phyloP scores from a whole-genome alignment of 2,329 filamentous ascomycete species.

The Colletotrichum abscissum region DNA sequence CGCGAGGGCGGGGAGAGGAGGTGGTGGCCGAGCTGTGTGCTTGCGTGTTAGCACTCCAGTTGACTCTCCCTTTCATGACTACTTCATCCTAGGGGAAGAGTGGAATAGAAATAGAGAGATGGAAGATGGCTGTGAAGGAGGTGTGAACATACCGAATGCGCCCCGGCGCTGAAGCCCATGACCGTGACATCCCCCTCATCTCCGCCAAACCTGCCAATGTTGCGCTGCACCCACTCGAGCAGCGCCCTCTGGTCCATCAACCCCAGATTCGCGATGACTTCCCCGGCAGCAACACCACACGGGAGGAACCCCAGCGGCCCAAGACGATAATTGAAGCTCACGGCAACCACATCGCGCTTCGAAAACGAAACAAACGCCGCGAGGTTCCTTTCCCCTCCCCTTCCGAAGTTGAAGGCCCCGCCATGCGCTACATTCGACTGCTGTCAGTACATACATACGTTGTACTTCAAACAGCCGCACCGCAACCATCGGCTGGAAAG shows the following conservation, averaged over 20 bases:
- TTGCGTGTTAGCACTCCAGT: neutral
- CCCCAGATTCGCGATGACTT: constrained; percentile 72
- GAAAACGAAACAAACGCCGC: constrained; percentile 70
- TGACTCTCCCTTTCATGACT: no score
- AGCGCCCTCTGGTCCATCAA: constrained; percentile 70
- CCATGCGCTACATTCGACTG: constrained; percentile 60
- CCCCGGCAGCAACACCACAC: constrained; percentile 61
- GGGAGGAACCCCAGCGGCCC: constrained; percentile 77
- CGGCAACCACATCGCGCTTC: constrained; percentile 62
- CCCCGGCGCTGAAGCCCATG: constrained; percentile 71
- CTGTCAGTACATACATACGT: no score
- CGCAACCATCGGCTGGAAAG: neutral
- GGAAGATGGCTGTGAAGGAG: constrained; percentile 31
- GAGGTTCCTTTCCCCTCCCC: constrained; percentile 67
- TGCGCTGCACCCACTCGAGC: constrained; percentile 70
- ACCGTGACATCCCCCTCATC: constrained; percentile 68
- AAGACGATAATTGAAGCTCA: constrained; percentile 73
- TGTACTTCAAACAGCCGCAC: no score
- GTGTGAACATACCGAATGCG: constrained; percentile 62
- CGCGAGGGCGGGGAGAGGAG: constrained; percentile 61
- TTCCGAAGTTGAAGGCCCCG: constrained; percentile 69
- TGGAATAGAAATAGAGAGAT: neutral
- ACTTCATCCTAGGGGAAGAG: no score
- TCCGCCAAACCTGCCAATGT: constrained; percentile 70
- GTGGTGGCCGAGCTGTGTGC: constrained; percentile 72